Base-by-base conservation (phyloP, 352 stramenopile species). In the Phytophthora capsici region DNA sequence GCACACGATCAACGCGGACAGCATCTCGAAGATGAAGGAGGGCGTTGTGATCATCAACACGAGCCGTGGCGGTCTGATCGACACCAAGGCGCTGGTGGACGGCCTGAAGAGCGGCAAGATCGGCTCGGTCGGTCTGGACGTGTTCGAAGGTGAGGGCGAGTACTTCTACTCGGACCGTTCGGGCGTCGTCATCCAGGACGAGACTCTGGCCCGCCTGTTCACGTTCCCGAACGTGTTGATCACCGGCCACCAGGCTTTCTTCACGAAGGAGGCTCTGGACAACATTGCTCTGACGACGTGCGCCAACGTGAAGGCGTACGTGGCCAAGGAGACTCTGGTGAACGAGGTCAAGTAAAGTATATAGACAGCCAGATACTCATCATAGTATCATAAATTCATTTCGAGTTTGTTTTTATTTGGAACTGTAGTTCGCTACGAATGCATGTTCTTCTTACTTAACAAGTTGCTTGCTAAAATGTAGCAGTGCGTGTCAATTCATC, bases 1-100 rank as follows among this genome's bases (percentile, higher is more conserved):
- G 20, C 89, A 98, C 75, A 86, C 85, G 23, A 87, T 98, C 63
- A 93, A 96, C 59, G 66, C 76, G 5, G 72, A 87, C 25, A 86
- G 84, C 38, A 82, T 98, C 26, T 63, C 72, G 20, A 84, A 92
- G 73, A 93, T 98, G 71, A 97, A 97, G 76, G 57, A 91, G 26
- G 76, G 82, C 20, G 86, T 96, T 1, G 77, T 91, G 56, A 75
- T 98, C 44, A 96, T 98, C 74, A 98, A 97, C 72, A 96, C 89
- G 10, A 90, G 82, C 19, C 89, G 90, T 48, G 90, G 92, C 44
- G 89, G 83, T 22, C 63, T 97, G 17, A 83, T 97, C 41, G 84
- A 96, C 70, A 96, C 86, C 20, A 77, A 76, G 8, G 84, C 87
- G 2, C 67, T 98, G 3, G 78, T 97, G 19, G 63, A 85, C 26